These are phyloP conservation scores for Sclerotinia borealis DNA, from an alignment of 2,329 filamentous ascomycete genomes.

Conservation along the genomic window DNA sequence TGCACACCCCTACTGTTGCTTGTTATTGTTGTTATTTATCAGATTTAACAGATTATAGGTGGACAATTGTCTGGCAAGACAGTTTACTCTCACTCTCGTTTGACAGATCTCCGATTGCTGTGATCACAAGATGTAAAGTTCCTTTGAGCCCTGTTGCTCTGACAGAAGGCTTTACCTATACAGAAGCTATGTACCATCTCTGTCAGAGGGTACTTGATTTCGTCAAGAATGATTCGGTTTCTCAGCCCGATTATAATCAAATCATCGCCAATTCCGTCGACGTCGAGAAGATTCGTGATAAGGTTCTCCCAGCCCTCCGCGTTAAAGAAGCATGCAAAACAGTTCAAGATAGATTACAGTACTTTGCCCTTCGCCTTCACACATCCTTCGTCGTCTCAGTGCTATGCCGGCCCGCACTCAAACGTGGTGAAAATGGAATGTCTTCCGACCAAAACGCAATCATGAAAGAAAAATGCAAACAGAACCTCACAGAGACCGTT, in stretches of 20 bases:
- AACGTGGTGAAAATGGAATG: slow-evolving; percentile 45
- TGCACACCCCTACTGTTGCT: background rate
- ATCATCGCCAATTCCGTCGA: slow-evolving; percentile 54
- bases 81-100: slow-evolving; percentile 61
- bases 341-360: slow-evolving; percentile 55
- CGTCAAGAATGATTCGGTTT: slow-evolving; percentile 27
- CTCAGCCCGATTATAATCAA: slow-evolving; percentile 33
- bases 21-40: background rate
- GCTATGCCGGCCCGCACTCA: slow-evolving; percentile 56
- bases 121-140: slow-evolving; percentile 36
- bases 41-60: slow-evolving; percentile 31
- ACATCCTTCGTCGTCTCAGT: slow-evolving; percentile 61
- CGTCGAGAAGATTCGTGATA: slow-evolving; percentile 34
- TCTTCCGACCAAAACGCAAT: slow-evolving; percentile 44
- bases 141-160: slow-evolving; percentile 48
- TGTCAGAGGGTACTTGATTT: slow-evolving; percentile 51
- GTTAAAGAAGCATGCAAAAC: slow-evolving; percentile 59
- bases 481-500: slow-evolving; percentile 58
- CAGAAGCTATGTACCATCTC: slow-evolving; percentile 60
- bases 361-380: slow-evolving; percentile 59
- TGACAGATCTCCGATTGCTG: slow-evolving; percentile 59
- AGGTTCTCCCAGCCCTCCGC: slow-evolving; percentile 49
- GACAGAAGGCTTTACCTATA: slow-evolving; percentile 49
- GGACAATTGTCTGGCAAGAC: slow-evolving; percentile 63
- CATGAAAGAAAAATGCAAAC: slow-evolving; percentile 53